phyloP scores from a whole-genome alignment of 257 asterid species.

The Przewalskia tangutica region DNA sequence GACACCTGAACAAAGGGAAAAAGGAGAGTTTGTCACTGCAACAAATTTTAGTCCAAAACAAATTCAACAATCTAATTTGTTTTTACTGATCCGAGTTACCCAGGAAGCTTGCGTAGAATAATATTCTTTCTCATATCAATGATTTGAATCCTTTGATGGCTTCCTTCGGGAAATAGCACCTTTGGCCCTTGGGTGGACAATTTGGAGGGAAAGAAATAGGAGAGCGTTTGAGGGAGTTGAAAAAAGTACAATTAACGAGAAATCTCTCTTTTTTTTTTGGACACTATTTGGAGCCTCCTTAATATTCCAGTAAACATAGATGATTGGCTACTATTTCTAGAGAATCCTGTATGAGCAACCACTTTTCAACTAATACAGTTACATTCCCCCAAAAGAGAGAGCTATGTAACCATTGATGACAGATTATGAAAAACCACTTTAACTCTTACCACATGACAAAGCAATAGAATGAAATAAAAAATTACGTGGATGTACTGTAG shows the following conservation, averaged over 20 bases:
- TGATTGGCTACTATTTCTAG: not conserved
- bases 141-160: not conserved
- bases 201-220: not conserved
- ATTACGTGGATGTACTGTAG: not conserved
- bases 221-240: not conserved
- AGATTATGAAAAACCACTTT: not conserved
- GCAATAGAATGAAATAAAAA: not conserved
- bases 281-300: not conserved
- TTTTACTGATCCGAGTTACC: not conserved
- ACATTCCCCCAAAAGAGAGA: not conserved
- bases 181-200: not conserved
- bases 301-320: not conserved
- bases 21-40: not conserved
- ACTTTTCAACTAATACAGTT: not conserved
- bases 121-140: not conserved
- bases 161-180: not conserved
- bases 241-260: not conserved
- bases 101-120: not conserved
- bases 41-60: not conserved
- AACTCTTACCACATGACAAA: not conserved
- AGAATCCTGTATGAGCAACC: not conserved
- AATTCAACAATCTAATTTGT: not conserved
- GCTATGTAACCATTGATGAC: not conserved
- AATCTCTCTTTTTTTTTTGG: not conserved
- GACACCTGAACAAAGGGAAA: slow-evolving; percentile 52